Conservation (phyloP, 1,284 basidiomycete genomes). For the Coniophora puteana region DNA sequence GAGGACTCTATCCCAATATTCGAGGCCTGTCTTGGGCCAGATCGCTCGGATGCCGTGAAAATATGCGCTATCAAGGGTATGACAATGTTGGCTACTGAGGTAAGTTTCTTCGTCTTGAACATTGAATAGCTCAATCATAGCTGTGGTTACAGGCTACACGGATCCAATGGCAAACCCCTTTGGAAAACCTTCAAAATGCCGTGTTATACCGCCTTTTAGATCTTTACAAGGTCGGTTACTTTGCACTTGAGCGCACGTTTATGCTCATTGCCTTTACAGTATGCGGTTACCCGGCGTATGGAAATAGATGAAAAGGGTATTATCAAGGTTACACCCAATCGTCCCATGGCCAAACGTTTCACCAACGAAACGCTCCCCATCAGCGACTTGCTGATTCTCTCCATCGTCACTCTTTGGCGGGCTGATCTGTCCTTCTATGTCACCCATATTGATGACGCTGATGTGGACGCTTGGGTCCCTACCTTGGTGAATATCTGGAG, state of each 20-base stretch:
- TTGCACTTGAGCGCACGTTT: constrained; percentile 10
- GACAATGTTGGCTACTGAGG: constrained; percentile 24
- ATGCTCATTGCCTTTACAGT: constrained; percentile 31
- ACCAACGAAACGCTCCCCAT: constrained; percentile 58
- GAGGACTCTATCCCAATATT: constrained; percentile 63
- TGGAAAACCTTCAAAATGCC: constrained; percentile 42
- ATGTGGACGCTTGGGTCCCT: constrained; percentile 43
- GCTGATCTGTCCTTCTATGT: constrained; percentile 50
- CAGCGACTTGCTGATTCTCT: constrained; percentile 61
- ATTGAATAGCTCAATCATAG: constrained; percentile 8
- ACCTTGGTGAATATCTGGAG: constrained; percentile 53
- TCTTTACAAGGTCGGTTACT: constrained; percentile 48
- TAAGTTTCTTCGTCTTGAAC: constrained; percentile 42
- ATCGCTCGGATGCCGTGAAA: constrained; percentile 77
- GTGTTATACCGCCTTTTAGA: constrained; percentile 47
- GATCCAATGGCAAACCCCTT: constrained; percentile 55
- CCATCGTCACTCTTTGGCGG: constrained; percentile 66
- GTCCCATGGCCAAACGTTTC: constrained; percentile 59
- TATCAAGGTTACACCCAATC: constrained; percentile 46
- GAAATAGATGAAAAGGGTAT: constrained; percentile 59
- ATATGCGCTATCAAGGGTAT: constrained; percentile 69
- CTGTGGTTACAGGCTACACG: constrained; percentile 39
- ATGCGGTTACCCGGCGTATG: constrained; percentile 41
- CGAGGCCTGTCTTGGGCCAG: constrained; percentile 62
- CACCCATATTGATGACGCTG: constrained; percentile 26